Base-by-base conservation (phyloP, 768 basidiomycete genomes). In the Amanita phalloides region DNA sequence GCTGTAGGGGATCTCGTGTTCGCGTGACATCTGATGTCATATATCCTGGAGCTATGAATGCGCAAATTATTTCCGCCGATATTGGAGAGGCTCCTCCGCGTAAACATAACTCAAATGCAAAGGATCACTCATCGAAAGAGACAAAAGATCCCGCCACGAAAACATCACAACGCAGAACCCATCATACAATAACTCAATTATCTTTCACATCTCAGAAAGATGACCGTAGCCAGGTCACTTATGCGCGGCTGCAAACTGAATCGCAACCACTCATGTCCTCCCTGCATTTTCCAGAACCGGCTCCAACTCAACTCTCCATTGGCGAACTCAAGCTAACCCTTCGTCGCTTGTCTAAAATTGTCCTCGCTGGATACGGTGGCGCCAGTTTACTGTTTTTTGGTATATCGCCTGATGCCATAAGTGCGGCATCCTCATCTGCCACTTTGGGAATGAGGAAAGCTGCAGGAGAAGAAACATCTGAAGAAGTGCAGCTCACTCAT, bases 311-410 rank as follows among this genome's bases (percentile, higher is more conserved):
- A 30, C 53, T 68, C 8, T 66, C 73, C 8, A 65, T 75, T 54
- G 55, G 69, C 1, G 81, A 85, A 45, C 69, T 88, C 51, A 85
- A 84, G 60, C 62, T 74, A 17, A 86, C 84, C 9, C 66, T 91
- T n/a, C 78, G 87, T 23, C 76, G 90, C 9, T 72, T 89, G 36
- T 89, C 86, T 11, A 89, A 90, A 63, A 79, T 92, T 68, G 85
- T 86, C 1, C 70, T 92, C 6, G 89, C 86, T 1, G 86, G 88
- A 2, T 91, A 92, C 57, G 90, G 89, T 11, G 90, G 90, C 1
- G 82, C 88, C 0, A 82, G 80, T 44, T 71, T 90, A 26, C 65
- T 90, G 33, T 90, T 92, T 67, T 91, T 91, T 56, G 89, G 89
- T 6, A 74, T 89, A 6, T 69, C 72, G 3, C 68, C 73, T 0